Evolutionary conservation across 2,329 filamentous ascomycete species (phyloP), one percentile per base, ranked within the genome.

Genomic region (Exophiala xenobiotica): DNA sequence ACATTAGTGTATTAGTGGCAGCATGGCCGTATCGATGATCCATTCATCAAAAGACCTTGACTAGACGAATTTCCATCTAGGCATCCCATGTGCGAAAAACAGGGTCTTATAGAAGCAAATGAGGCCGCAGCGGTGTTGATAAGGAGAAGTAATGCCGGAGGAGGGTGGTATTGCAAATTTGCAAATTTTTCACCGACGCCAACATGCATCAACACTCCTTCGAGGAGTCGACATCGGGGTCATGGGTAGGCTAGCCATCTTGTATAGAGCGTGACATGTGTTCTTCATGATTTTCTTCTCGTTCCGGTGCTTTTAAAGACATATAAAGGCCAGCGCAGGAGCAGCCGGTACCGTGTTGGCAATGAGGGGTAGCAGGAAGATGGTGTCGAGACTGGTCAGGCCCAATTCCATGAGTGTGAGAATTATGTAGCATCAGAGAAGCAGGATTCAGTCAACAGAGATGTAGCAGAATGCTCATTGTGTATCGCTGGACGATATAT

Each of bases 311-410:
- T 22, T 14, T 43, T 6, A 26, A 19, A 14, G 27, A 43, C 27
- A 50, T 49, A 42, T 54, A 40, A 45, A 29, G 42, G 27, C 31
- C 52, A 51, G 55, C 52, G 55, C 55, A 58, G 55, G 55, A 51
- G 42, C 44, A 26, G 40, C 39, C 46, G 43, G 33, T 19, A 39
- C 11, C 16, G 27, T 14, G 39, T 42, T n/a, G 44, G 46, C 33
- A 23, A 35, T 47, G 45, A 53, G 51, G 55, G 52, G 51, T 40
- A 31, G 35, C 27, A 42, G 43, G 45, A 39, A 14, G 39, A 19
- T 35, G 33, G 35, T 24, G 24, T 40, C 14, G 42, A 40, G 24
- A 49, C 23, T 16, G 16, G 26, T 16, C 31, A 41, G 23, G 42
- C 43, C 37, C 49, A 43, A 54, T 38, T 27, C 41, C 31, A 40